phyloP scores from a whole-genome alignment of 129 eudicot species.

The Silybum marianum region DNA sequence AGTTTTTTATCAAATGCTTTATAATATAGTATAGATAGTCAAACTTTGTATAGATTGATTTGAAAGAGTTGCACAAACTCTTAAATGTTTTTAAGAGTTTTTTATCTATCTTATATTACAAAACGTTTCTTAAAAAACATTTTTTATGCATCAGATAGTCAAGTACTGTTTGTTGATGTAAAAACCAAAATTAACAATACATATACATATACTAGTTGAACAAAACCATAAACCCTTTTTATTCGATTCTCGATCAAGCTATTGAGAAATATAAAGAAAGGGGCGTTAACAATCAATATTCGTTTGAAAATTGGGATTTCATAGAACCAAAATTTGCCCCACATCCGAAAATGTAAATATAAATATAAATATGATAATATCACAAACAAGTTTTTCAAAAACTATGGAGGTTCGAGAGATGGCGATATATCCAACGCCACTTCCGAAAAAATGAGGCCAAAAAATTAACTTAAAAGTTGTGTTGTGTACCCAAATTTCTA shows the following conservation, averaged over 20 bases:
- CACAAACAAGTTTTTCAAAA: conserved; percentile 21
- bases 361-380: conserved; percentile 11
- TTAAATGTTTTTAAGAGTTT: too few relatives aligned
- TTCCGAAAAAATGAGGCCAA: conserved; percentile 12
- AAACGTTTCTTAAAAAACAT: too few relatives aligned
- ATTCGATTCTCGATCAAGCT: conserved; percentile 8
- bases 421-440: conserved; percentile 4
- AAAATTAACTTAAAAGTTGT: neutral
- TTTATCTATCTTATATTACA: too few relatives aligned
- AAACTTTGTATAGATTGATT: too few relatives aligned
- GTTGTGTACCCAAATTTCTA: conserved; percentile 18
- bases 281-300: neutral
- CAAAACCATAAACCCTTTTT: conserved; percentile 3
- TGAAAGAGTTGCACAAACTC: too few relatives aligned
- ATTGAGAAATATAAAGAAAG: neutral
- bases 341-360: neutral
- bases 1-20: too few relatives aligned
- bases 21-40: too few relatives aligned
- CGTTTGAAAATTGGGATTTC: neutral
- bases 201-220: neutral
- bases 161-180: too few relatives aligned
- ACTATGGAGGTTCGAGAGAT: conserved; percentile 15
- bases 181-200: too few relatives aligned
- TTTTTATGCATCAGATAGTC: too few relatives aligned
- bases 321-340: conserved; percentile 37